Evolutionary conservation across 495 filamentous ascomycete species (phyloP), one percentile per base, ranked within the genome.

Genomic region (Penicillium robsamsonii): DNA sequence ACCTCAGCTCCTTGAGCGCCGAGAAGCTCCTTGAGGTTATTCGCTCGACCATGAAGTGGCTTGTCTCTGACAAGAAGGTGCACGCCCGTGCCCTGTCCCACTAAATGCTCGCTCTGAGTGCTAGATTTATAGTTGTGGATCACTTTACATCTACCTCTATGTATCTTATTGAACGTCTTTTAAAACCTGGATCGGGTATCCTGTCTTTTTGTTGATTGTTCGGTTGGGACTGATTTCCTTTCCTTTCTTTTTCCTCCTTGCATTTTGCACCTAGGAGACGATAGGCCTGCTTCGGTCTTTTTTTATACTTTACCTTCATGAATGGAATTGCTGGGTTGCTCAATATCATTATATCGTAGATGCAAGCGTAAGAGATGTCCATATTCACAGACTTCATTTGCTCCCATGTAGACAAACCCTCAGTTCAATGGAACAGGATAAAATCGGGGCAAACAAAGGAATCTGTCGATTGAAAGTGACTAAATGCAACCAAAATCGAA

Each of bases 1-100:
- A 73, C 61, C 70, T 76, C 51, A 64, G 59, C 65, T 72, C 70
- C 48, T 60, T 76, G 57, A 70, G 58, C 56, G 68, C 73, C 24
- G 67, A 70, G 3, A 59, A 76, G 67, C 62, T 73, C 59, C 59
- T 76, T 51, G 63, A 44, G 56, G 27, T 70, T 22, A 48, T 76
- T 46, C 67, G 64, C 40, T 52, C 70, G 55, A 76, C 73, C 25
- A 40, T 72, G 42, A 66, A 63, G 54, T 76, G 73, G 73, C 58
- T 76, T 40, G 65, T 73, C 62, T 67, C 64, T 33, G 63, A 73
- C 50, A 69, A 74, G 63, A 62, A 63, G 61, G 52, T 54, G 22
- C 73, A 76, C 57, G 65, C 73, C 25, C 73, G 73, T 56, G 68
- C 68, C 38, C 55, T 70, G 33, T 57, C 67, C 35, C 44, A 58